Percentiles rank a stretch among this genome's conserved stretches.
These are phyloP conservation scores for Pistacia atlantica DNA, from an alignment of 345 rosid species.

Conservation along the genomic window DNA sequence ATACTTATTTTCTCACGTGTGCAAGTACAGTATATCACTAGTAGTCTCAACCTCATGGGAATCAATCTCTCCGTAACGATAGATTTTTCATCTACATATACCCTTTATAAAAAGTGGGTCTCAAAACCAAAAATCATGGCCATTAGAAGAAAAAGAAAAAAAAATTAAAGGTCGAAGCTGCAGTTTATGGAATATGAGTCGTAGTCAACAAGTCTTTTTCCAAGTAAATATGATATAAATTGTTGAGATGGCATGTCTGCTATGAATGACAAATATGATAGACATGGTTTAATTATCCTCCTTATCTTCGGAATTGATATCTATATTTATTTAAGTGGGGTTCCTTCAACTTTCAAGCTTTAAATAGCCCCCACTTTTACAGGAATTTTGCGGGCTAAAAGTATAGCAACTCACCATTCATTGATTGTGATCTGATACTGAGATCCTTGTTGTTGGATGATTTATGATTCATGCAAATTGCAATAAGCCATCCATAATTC, in stretches of 20 bases:
- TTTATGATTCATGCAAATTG: too few relatives aligned
- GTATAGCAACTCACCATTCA: constrained; percentile 1
- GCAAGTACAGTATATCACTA: too few relatives aligned
- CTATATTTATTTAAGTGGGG: neutral
- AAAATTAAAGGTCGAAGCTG: neutral
- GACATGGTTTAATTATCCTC: neutral
- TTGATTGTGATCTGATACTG: too few relatives aligned
- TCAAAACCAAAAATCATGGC: neutral
- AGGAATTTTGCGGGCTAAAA: constrained; percentile 15
- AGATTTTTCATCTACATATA: too few relatives aligned
- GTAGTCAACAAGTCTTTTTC: neutral
- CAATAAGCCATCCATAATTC: too few relatives aligned
- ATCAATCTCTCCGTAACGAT: too few relatives aligned
- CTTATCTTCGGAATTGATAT: neutral
- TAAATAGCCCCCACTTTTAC: neutral
- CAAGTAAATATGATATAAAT: neutral
- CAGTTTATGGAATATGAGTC: neutral
- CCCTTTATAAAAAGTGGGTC: too few relatives aligned
- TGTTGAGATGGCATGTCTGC: constrained; percentile 13
- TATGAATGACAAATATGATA: neutral
- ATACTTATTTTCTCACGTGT: too few relatives aligned
- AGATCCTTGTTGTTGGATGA: too few relatives aligned
- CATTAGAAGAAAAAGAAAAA: neutral
- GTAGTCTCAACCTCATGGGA: too few relatives aligned
- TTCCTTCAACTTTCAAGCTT: neutral